A percentile compares a stretch with the other conserved stretches of the same genome.
These are phyloP conservation scores for Plasmodium ovale DNA, from an alignment of 169 alveolate genomes.

Conservation along the genomic window DNA sequence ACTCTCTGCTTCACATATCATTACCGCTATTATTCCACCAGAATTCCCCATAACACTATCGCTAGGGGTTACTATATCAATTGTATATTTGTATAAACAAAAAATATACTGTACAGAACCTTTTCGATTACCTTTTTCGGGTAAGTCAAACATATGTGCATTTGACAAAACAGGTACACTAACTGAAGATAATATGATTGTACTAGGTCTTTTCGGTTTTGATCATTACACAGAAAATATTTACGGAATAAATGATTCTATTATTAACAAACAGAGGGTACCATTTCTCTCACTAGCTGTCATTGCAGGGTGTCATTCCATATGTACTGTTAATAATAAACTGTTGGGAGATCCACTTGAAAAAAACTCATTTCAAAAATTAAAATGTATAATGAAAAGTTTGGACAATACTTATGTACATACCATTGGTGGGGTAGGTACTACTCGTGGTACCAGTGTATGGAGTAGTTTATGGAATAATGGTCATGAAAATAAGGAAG, in stretches of 20 bases:
- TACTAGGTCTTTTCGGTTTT: slow-evolving; percentile 85
- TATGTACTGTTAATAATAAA: slow-evolving; percentile 88
- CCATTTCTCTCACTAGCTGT: slow-evolving; percentile 90
- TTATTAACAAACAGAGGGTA: slow-evolving; percentile 41
- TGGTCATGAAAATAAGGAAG: slow-evolving; percentile 11
- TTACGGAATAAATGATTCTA: slow-evolving; percentile 27
- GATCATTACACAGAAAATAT: slow-evolving; percentile 19
- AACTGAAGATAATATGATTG: slow-evolving; percentile 93
- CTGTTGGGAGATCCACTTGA: slow-evolving; percentile 98
- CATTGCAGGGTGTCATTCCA: slow-evolving; percentile 96
- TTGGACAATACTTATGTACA: slow-evolving; percentile 57
- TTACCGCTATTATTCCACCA: slow-evolving; percentile 99
- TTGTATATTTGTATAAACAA: slow-evolving; percentile 91
- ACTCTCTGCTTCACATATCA: slow-evolving; percentile 95
- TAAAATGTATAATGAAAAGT: slow-evolving; percentile 74
- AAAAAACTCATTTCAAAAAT: slow-evolving; percentile 88
- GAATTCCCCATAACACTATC: slow-evolving; percentile 99
- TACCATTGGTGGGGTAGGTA: not conserved
- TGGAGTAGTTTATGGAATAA: not conserved
- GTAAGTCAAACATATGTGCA: slow-evolving; percentile 92
- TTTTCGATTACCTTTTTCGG: slow-evolving; percentile 97
- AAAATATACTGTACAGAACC: slow-evolving; percentile 99
- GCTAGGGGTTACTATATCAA: slow-evolving; percentile 96
- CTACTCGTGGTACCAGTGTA: not conserved
- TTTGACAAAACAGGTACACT: slow-evolving; percentile 99